Conservation (phyloP, 345 rosid genomes). For the Lepidium didymum region DNA sequence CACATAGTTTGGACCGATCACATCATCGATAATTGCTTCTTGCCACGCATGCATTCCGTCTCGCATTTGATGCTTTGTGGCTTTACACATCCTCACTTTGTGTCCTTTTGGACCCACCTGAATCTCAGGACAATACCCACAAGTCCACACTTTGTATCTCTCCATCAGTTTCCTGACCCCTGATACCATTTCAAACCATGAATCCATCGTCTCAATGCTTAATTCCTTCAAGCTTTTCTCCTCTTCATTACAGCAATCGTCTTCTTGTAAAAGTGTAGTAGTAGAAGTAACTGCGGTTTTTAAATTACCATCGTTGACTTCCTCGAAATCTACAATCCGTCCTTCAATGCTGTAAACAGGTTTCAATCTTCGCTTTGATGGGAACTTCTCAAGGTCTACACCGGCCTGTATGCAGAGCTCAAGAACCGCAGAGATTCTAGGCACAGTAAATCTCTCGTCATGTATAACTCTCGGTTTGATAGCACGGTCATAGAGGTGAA, state of each 20-base stretch:
- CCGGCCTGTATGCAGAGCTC: conserved; percentile 92
- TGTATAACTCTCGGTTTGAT: conserved; percentile 72
- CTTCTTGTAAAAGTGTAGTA: neutral
- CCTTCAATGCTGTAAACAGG: conserved; percentile 90
- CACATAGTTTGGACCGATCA: conserved; percentile 70
- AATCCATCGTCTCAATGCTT: conserved; percentile 46
- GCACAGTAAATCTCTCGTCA: conserved; percentile 45
- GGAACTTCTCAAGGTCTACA: conserved; percentile 53
- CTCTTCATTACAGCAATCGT: neutral
- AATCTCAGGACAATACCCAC: conserved; percentile 78
- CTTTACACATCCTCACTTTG: conserved; percentile 80
- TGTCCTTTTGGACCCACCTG: conserved; percentile 95
- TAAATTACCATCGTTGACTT: conserved; percentile 7
- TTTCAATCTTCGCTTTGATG: conserved; percentile 60
- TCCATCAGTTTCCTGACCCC: conserved; percentile 60
- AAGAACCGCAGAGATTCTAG: conserved; percentile 57
- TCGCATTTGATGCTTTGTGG: conserved; percentile 72
- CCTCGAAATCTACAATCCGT: conserved; percentile 78
- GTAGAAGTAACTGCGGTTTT: neutral
- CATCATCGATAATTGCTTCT: conserved; percentile 71
- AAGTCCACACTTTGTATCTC: conserved; percentile 63
- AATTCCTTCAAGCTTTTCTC: conserved; percentile 31
- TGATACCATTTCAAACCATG: conserved; percentile 64
- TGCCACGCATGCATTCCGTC: conserved; percentile 89
- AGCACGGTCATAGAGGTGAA: conserved; percentile 80